These are phyloP conservation scores for Podila epicladia DNA, from an alignment of 192 early-diverging fungal genomes.

Conservation along the genomic window DNA sequence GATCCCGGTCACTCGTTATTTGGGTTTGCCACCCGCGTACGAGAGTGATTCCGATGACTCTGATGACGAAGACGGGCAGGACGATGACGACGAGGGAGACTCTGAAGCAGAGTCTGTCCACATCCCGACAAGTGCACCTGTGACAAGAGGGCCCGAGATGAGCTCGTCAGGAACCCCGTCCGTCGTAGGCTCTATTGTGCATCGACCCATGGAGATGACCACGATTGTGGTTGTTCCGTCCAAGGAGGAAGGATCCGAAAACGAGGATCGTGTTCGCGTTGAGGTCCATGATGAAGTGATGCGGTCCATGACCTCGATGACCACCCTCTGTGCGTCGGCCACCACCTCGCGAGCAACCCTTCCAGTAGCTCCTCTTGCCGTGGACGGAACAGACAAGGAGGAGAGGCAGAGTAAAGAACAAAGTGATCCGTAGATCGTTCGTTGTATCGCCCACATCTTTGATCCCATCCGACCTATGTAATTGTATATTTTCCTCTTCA, in stretches of 20 bases:
- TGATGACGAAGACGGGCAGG: slow-evolving; percentile 9
- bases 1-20: slow-evolving; percentile 1
- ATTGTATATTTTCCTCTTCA: no score
- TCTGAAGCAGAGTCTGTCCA: background rate
- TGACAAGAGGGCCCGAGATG: background rate
- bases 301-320: slow-evolving; percentile 6
- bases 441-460: no score
- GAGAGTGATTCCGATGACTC: slow-evolving; percentile 36
- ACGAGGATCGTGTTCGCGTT: background rate
- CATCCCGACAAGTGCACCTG: background rate
- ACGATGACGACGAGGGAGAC: slow-evolving; percentile 17
- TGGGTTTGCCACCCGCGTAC: slow-evolving; percentile 31
- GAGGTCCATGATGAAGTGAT: background rate
- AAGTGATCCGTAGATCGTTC: background rate
- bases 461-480: no score
- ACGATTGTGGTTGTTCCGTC: background rate
- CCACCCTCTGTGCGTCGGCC: slow-evolving; percentile 1
- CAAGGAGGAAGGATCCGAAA: background rate
- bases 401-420: background rate
- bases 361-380: background rate
- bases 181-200: background rate
- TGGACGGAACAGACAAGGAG: background rate
- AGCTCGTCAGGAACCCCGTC: background rate
- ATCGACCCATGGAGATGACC: slow-evolving; percentile 11
- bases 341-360: slow-evolving; percentile 8